These are phyloP conservation scores for Begonia peltatifolia DNA, from an alignment of 306 rosid species.

Conservation along the genomic window DNA sequence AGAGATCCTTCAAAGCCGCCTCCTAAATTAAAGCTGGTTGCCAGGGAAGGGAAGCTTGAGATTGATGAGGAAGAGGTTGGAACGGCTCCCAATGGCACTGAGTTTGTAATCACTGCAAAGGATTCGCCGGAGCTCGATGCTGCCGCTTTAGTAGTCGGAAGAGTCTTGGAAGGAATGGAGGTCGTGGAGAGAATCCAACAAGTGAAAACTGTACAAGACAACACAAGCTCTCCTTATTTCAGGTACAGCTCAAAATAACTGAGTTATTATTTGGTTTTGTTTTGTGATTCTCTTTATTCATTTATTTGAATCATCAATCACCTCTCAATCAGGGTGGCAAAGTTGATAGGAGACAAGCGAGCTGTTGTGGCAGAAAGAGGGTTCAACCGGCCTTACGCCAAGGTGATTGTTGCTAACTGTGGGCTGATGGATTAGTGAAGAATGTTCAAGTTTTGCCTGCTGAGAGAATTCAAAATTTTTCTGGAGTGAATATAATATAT, in stretches of 20 bases:
- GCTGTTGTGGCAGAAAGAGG: constrained; percentile 85
- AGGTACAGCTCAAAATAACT: constrained; percentile 18
- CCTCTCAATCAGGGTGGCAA: constrained; percentile 53
- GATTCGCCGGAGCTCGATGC: constrained; percentile 67
- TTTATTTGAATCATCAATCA: too few species aligned
- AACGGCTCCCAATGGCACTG: constrained; percentile 57
- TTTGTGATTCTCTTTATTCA: neutral
- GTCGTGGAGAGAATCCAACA: constrained; percentile 50
- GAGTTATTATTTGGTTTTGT: neutral
- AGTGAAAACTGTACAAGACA: constrained; percentile 75
- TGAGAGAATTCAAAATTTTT: neutral
- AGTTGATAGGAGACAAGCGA: constrained; percentile 78
- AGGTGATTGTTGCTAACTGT: constrained; percentile 49
- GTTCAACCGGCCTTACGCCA: constrained; percentile 70
- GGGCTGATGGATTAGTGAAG: constrained; percentile 30
- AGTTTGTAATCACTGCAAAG: constrained; percentile 45
- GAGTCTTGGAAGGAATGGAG: constrained; percentile 51
- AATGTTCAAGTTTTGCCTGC: neutral
- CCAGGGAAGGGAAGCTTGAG: constrained; percentile 69
- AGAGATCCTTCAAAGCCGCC: constrained; percentile 78
- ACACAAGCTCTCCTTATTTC: constrained; percentile 68
- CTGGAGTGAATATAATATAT: neutral
- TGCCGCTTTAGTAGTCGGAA: constrained; percentile 27
- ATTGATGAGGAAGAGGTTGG: constrained; percentile 77
- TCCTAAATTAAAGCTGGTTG: constrained; percentile 61